These are phyloP conservation scores for Coemansia sp. DNA, from an alignment of 192 early-diverging fungal genomes.

Conservation along the genomic window DNA sequence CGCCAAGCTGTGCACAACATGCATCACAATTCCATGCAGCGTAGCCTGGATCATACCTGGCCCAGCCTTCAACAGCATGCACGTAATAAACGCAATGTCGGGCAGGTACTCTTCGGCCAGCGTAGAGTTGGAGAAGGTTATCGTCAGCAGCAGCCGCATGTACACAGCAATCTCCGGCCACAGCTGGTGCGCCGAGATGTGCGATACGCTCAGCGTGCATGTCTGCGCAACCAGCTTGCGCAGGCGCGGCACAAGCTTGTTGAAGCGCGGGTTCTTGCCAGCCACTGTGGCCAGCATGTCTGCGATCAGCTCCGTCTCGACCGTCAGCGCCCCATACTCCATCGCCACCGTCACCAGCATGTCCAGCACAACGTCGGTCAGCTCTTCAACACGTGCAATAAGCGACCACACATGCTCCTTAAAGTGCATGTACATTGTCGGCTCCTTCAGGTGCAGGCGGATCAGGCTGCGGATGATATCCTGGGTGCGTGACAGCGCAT, in stretches of 20 bases:
- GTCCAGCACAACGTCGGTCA: slow-evolving; percentile 79
- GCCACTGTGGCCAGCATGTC: slow-evolving; percentile 86
- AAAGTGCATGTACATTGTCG: slow-evolving; percentile 79
- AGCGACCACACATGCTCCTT: slow-evolving; percentile 84
- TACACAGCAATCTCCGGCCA: slow-evolving; percentile 94
- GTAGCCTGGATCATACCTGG: slow-evolving; percentile 79
- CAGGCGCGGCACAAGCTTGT: slow-evolving; percentile 77
- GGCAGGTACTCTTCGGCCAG: slow-evolving; percentile 76
- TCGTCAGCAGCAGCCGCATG: slow-evolving; percentile 82
- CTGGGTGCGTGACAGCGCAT: slow-evolving; percentile 57
- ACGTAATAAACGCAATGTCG: slow-evolving; percentile 83
- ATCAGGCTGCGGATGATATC: slow-evolving; percentile 78
- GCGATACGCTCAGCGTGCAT: slow-evolving; percentile 66
- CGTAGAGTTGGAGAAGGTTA: slow-evolving; percentile 84
- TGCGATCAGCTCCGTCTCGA: slow-evolving; percentile 79
- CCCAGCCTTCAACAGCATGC: slow-evolving; percentile 81
- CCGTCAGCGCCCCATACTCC: slow-evolving; percentile 74
- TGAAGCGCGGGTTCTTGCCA: slow-evolving; percentile 68
- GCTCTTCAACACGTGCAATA: slow-evolving; percentile 75
- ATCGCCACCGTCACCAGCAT: slow-evolving; percentile 77
- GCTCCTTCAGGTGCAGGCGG: slow-evolving; percentile 79
- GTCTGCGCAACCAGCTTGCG: slow-evolving; percentile 82
- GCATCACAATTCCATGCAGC: slow-evolving; percentile 93
- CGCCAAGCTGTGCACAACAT: slow-evolving; percentile 82
- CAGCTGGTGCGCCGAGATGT: slow-evolving; percentile 76